Conservation (phyloP, 2,329 filamentous ascomycete species). For the Penicillium fuscoglaucum region DNA sequence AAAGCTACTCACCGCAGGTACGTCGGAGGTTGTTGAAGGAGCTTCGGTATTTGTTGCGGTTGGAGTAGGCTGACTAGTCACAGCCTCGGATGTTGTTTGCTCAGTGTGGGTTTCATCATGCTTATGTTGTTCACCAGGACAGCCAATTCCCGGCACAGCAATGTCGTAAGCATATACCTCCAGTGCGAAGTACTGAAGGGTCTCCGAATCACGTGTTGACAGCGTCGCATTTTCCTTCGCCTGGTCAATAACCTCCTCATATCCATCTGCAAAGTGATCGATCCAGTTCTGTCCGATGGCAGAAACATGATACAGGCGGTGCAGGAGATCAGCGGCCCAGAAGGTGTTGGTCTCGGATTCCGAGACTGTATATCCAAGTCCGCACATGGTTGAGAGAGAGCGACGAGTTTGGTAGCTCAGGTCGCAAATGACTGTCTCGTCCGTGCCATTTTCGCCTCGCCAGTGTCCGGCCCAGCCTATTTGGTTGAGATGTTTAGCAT, state of each 20-base stretch:
- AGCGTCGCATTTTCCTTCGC: conserved; percentile 53
- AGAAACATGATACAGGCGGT: conserved; percentile 65
- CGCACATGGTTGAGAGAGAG: conserved; percentile 61
- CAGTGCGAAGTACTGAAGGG: conserved; percentile 68
- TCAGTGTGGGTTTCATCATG: conserved; percentile 6
- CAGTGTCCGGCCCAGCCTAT: conserved; percentile 67
- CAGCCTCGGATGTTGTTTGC: conserved; percentile 1
- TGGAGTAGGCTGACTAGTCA: conserved; percentile 13
- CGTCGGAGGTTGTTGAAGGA: conserved; percentile 19
- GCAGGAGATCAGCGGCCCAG: conserved; percentile 67
- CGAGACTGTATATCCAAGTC: conserved; percentile 62
- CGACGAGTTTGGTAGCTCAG: conserved; percentile 60
- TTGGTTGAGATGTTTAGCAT: conserved; percentile 1
- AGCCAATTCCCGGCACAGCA: conserved; percentile 63
- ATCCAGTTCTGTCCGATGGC: conserved; percentile 60
- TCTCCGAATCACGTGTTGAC: conserved; percentile 59
- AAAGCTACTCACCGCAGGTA: conserved; percentile 29
- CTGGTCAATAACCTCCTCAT: conserved; percentile 55
- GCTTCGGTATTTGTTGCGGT: conserved; percentile 13
- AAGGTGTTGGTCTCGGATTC: conserved; percentile 58
- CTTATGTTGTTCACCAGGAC: conserved; percentile 48
- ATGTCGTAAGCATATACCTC: conserved; percentile 66
- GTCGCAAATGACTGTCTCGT: conserved; percentile 69
- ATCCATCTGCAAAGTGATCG: conserved; percentile 63
- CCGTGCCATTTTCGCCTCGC: conserved; percentile 64